Base-by-base conservation (phyloP, 345 rosid genomes). In the Eucalyptus curtisii region DNA sequence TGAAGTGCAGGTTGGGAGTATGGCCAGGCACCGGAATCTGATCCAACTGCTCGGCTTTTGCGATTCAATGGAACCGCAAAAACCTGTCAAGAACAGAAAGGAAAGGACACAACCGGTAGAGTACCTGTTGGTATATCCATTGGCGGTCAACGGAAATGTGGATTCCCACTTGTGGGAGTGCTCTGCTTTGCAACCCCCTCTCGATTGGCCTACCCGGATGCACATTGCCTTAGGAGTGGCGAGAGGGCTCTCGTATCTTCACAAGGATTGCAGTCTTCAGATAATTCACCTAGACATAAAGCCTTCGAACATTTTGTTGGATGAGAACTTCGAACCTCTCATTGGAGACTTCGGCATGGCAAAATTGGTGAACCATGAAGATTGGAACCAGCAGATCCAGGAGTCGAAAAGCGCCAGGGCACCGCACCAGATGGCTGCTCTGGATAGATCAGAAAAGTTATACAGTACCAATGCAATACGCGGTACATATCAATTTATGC, bases 391-490 rank as follows among this genome's bases (percentile, higher is more conserved):
- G 59, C 59, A 49, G 24, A 8, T n/a, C 25, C 42, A 55, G 61
- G 10, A 27, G 44, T 85, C 59, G 14, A 59, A 59, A 25, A 59
- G n/a, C 24, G 9, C 40, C 4, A 31, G 37, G 87, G 7, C 40
- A 40, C 87, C 27, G 0, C 44, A 85, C 53, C 64, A 49, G 12
- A n/a, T 86, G 57, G 64, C 33, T 31, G 66, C 66, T 12, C 66
- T 27, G 66, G 31, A 59, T 1, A 59, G 31, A 59, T 27, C 4
- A 59, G 66, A 1, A 59, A 1, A 1, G n/a, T 59, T 1, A 49
- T 50, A 8, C 68, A 3, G 14, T 3, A 86, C 87, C 68, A 0
- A 3, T 53, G 0, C 0, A 53, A 0, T 86, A 24, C 1, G 3
- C 0, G 89, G 89, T 30, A 82, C 80, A 9, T 5, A 4, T 8